These are phyloP conservation scores for Erythrobasidium hasegawianum DNA, from an alignment of 1,284 basidiomycete genomes.

Conservation along the genomic window DNA sequence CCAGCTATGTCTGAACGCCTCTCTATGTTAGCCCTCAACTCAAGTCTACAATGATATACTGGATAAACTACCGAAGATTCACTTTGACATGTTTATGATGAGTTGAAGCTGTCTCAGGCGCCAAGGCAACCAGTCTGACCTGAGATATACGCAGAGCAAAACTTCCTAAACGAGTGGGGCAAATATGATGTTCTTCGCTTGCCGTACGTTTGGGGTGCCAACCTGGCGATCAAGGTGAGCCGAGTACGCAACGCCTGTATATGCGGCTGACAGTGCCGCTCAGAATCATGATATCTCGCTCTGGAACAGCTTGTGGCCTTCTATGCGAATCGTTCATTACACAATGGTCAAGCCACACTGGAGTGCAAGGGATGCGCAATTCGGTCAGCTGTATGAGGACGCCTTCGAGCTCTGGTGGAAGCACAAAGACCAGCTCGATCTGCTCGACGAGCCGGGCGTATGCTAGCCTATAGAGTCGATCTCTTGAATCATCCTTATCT, in stretches of 20 bases:
- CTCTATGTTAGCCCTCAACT: constrained; percentile 5
- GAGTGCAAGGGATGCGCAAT: constrained; percentile 13
- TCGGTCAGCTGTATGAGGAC: constrained; percentile 15
- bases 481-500: too few relatives aligned
- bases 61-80: not conserved
- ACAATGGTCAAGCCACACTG: constrained; percentile 25
- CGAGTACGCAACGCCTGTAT: too few relatives aligned
- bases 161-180: constrained; percentile 15
- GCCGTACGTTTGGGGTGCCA: constrained; percentile 9
- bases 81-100: constrained; percentile 1
- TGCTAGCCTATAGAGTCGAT: too few relatives aligned
- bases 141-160: constrained; percentile 12
- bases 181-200: constrained; percentile 16
- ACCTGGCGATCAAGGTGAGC: constrained; percentile 15
- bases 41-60: constrained; percentile 5
- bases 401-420: constrained; percentile 17
- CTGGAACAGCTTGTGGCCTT: constrained; percentile 19
- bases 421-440: constrained; percentile 11
- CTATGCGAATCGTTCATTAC: constrained; percentile 19
- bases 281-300: not conserved
- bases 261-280: too few relatives aligned
- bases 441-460: too few relatives aligned
- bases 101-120: constrained; percentile 4
- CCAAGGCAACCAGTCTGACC: not conserved
- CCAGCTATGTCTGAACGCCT: not conserved